Conservation (phyloP, 192 early-diverging fungal species). For the Allomyces arbusculus region DNA sequence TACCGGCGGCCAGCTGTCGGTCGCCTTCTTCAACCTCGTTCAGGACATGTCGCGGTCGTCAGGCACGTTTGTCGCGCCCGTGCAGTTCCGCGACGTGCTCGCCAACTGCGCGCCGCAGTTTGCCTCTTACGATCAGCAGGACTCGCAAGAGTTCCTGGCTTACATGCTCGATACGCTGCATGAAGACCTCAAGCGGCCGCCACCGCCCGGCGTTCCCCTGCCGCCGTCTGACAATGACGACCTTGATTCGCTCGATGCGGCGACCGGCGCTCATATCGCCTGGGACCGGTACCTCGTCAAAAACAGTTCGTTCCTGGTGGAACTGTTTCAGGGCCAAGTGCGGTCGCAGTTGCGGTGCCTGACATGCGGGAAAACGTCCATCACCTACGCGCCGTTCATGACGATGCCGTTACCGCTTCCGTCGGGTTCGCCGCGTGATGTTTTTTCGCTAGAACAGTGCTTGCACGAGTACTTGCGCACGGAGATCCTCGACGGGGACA, state of each 20-base stretch:
- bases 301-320: constrained; percentile 71
- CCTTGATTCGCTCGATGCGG: constrained; percentile 44
- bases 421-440: constrained; percentile 9
- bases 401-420: constrained; percentile 82
- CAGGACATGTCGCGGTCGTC: constrained; percentile 63
- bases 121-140: constrained; percentile 77
- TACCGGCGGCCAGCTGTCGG: constrained; percentile 47
- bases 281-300: constrained; percentile 53
- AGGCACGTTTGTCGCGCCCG: constrained; percentile 56
- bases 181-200: constrained; percentile 56
- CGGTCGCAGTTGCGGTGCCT: constrained; percentile 43
- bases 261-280: constrained; percentile 30
- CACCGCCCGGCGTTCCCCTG: not conserved
- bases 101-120: constrained; percentile 62
- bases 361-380: constrained; percentile 52
- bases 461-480: constrained; percentile 62
- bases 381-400: constrained; percentile 80
- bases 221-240: constrained; percentile 10
- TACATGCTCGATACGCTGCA: constrained; percentile 80
- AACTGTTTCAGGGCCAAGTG: constrained; percentile 74
- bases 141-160: constrained; percentile 85
- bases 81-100: constrained; percentile 52
- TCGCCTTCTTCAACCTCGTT: constrained; percentile 58
- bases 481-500: constrained; percentile 74
- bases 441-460: constrained; percentile 57